These are phyloP conservation scores for Panicum hallii DNA, from an alignment of 202 grass and related monocot species.

Conservation along the genomic window DNA sequence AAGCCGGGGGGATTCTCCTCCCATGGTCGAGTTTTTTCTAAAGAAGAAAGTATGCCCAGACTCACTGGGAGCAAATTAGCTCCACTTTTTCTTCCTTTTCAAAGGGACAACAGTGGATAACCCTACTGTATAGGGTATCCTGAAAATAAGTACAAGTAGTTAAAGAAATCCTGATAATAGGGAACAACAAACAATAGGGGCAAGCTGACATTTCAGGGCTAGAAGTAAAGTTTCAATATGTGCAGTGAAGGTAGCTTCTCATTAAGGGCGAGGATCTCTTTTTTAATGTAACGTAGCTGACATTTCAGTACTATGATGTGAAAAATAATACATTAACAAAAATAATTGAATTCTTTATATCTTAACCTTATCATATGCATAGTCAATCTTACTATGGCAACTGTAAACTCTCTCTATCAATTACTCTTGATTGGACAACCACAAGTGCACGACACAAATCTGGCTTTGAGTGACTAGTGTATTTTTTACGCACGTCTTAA, in stretches of 20 bases:
- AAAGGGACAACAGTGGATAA: conserved; percentile 3
- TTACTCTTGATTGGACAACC: background rate
- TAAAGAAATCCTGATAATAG: background rate
- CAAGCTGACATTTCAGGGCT: background rate
- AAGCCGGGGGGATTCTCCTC: too few species aligned
- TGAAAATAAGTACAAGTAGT: conserved; percentile 14
- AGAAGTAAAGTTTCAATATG: background rate
- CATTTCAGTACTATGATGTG: background rate
- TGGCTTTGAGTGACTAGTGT: background rate
- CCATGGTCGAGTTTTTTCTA: background rate
- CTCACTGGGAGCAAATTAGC: background rate
- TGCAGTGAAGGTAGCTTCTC: background rate
- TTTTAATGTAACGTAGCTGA: too few species aligned
- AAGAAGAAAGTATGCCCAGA: background rate
- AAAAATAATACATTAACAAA: background rate
- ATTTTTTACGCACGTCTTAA: background rate
- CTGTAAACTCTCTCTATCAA: background rate
- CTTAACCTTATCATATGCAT: background rate
- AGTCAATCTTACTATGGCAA: background rate
- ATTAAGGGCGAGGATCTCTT: background rate
- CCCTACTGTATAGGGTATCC: background rate
- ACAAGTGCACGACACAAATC: background rate
- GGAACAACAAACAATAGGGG: background rate
- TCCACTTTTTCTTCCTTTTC: background rate
- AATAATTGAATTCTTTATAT: background rate